A percentile compares a stretch with the other conserved stretches of the same genome.
Conservation (phyloP, 2,329 filamentous ascomycete species). For the Pseudocercospora fijiensis region DNA sequence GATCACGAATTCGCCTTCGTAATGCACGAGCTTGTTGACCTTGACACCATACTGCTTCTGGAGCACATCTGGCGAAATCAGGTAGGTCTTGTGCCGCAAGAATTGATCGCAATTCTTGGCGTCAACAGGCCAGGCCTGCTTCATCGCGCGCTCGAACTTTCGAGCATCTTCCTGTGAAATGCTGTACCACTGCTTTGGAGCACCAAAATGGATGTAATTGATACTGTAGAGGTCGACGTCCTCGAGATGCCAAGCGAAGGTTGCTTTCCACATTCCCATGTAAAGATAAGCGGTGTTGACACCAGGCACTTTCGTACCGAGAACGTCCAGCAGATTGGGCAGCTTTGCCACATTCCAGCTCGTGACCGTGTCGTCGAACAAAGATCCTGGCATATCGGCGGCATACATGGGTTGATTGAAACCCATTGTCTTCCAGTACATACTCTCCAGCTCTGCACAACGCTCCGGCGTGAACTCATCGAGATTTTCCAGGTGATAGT, state of each 20-base stretch:
- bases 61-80: slow-evolving; percentile 87
- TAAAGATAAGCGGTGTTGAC: slow-evolving; percentile 98
- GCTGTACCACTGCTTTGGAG: slow-evolving; percentile 99
- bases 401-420: slow-evolving; percentile 95
- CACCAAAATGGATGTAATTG: slow-evolving; percentile 98
- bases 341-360: slow-evolving; percentile 94
- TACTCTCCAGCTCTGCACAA: slow-evolving; percentile 89
- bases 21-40: slow-evolving; percentile 92
- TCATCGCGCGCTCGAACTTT: slow-evolving; percentile 93
- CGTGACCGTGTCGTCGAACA: slow-evolving; percentile 83
- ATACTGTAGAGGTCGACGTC: slow-evolving; percentile 99
- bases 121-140: slow-evolving; percentile 87
- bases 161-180: slow-evolving; percentile 94
- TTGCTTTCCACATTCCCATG: slow-evolving; percentile 99
- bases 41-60: slow-evolving; percentile 89
- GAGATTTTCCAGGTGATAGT: slow-evolving; percentile 79
- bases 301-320: slow-evolving; percentile 92
- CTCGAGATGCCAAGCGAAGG: slow-evolving; percentile 97
- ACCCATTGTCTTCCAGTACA: slow-evolving; percentile 96
- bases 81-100: slow-evolving; percentile 92
- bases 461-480: slow-evolving; percentile 88
- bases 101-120: slow-evolving; percentile 96
- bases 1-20: slow-evolving; percentile 96
- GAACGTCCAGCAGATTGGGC: slow-evolving; percentile 86
- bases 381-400: slow-evolving; percentile 90